Evolutionary conservation across 768 basidiomycete species (phyloP).

Genomic region (Flagelloscypha sp.): DNA sequence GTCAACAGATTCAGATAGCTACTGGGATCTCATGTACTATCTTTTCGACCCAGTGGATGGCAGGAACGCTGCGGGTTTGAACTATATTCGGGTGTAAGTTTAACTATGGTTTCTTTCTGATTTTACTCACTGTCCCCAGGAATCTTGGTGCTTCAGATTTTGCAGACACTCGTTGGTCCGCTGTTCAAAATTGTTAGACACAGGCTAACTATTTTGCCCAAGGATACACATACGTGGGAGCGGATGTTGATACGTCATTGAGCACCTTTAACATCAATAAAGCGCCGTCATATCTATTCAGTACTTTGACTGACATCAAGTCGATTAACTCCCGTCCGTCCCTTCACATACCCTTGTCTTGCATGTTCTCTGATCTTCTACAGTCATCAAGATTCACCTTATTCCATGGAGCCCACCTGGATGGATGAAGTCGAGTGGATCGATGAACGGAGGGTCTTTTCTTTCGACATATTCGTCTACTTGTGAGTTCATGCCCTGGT

Average conservation of each 20-base stretch:
- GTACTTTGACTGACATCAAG: conserved; percentile 54
- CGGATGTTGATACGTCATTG: conserved; percentile 52
- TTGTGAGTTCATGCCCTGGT: conserved; percentile 29
- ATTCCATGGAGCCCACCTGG: conserved; percentile 71
- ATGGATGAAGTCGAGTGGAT: conserved; percentile 68
- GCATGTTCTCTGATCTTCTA: not conserved
- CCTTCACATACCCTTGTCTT: conserved; percentile 11
- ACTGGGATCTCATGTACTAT: conserved; percentile 48
- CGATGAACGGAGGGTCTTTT: conserved; percentile 62
- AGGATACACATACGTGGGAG: conserved; percentile 64
- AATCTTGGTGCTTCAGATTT: conserved; percentile 73
- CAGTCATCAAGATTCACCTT: conserved; percentile 42
- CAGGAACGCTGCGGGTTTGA: conserved; percentile 55
- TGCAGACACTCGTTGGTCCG: conserved; percentile 43
- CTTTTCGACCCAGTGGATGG: conserved; percentile 59
- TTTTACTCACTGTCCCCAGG: no score
- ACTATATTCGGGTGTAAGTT: conserved; percentile 60
- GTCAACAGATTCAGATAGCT: conserved; percentile 45
- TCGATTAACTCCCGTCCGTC: conserved; percentile 40
- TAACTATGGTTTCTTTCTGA: conserved; percentile 6
- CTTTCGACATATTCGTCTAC: conserved; percentile 35
- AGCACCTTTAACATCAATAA: conserved; percentile 46
- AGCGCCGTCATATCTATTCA: conserved; percentile 56
- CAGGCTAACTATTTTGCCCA: no score
- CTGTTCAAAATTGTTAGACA: no score